Evolutionary conservation across 176 grass and related monocot species (phyloP).

Genomic region (Triticum aestivum): DNA sequence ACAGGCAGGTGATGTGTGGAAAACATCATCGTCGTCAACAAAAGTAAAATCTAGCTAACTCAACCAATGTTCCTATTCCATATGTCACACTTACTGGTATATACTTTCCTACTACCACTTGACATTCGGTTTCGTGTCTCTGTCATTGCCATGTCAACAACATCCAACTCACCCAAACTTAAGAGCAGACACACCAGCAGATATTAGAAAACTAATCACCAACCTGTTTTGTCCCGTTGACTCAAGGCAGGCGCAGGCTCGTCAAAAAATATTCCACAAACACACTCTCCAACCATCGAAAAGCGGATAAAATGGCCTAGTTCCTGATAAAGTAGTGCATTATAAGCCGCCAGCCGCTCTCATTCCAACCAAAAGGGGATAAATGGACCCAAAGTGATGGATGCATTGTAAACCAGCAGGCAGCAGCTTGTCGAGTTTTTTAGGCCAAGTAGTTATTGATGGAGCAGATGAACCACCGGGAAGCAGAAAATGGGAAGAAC

Average conservation of each 20-base stretch:
- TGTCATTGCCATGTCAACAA: slow-evolving; percentile 1
- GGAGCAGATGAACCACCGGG: slow-evolving; percentile 35
- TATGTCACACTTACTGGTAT: background rate
- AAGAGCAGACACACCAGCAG: background rate
- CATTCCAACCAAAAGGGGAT: background rate
- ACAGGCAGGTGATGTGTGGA: background rate
- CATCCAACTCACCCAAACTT: background rate
- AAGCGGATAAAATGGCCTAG: background rate
- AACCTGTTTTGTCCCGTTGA: background rate
- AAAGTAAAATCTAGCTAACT: background rate
- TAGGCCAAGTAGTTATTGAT: slow-evolving; percentile 10
- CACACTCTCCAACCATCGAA: background rate
- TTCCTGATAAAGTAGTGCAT: background rate
- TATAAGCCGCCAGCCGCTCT: background rate
- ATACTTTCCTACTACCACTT: background rate
- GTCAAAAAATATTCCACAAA: background rate
- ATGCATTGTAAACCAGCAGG: background rate
- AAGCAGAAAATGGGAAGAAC: background rate
- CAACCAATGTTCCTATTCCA: background rate
- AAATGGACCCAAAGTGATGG: background rate
- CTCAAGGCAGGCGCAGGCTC: background rate
- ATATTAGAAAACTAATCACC: background rate
- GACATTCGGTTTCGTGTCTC: background rate
- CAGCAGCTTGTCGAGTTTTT: slow-evolving; percentile 18
- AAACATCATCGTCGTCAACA: background rate